Evolutionary conservation across 768 basidiomycete genomes (phyloP), one percentile per base, ranked within the genome.

Genomic region (Artomyces pyxidatus): DNA sequence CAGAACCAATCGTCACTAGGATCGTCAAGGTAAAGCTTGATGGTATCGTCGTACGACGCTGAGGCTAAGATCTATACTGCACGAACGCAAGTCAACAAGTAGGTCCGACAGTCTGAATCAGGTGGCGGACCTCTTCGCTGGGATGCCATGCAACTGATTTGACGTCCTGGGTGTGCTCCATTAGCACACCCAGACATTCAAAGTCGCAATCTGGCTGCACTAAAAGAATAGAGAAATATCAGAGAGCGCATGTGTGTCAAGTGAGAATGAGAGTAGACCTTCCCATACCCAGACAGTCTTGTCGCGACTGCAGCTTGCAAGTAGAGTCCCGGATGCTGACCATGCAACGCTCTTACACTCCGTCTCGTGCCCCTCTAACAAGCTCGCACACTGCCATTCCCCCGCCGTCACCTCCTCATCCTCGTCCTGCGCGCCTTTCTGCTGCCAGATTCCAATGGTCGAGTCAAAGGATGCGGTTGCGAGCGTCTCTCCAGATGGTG

Each of bases 241-340:
- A n/a, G n/a, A n/a, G n/a, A n/a, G n/a, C n/a, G n/a, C n/a, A n/a
- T n/a, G n/a, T n/a, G n/a, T n/a, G n/a, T n/a, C n/a, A n/a, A n/a
- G n/a, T n/a, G 37, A 26, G 28, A 6, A 26, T 25, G 30, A 3
- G 39, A 52, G 44, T 70, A 59, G 61, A 86, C 94, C 91, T 75
- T 97, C 95, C 95, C 96, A 99, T 29, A 99, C 78, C 96, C 96
- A 98, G 0, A 98, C 93, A 5, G 91, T 90, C 71, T 98, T 99
- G 69, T 98, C 96, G 51, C 96, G 74, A 57, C 88, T 88, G 62
- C 94, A 97, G 53, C 86, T 93, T 8, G 95, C 96, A n/a, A 99
- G 71, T 22, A 96, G 66, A 2, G 76, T 83, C 1, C 78, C 62
- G 21, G 50, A 49, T 12, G 44, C 38, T 10, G 61, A 63, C 50